Evolutionary conservation across 352 stramenopile genomes (phyloP), one percentile per base, ranked within the genome.

Genomic region (Phytopythium ostracodes): DNA sequence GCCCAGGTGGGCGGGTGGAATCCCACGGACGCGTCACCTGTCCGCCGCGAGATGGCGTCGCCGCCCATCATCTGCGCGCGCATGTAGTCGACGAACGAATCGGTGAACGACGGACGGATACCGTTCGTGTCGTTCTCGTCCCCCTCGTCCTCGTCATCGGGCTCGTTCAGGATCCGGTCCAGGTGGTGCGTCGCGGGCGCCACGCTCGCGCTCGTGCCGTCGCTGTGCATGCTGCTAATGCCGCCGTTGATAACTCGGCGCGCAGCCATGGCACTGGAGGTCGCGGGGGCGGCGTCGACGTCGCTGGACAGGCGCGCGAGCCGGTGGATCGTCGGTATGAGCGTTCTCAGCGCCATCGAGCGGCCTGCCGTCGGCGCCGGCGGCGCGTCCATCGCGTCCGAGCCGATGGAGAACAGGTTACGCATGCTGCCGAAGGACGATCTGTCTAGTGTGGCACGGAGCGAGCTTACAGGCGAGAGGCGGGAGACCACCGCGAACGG

Each of bases 161-260:
- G 59, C n/a, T 69, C 63, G 50, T 73, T 62, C 18, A 75, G 53
- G 17, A 72, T 51, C 35, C 49, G 59, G 33, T 68, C 61, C 20
- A 73, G 60, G 1, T 35, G 59, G 3, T 35, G 44, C 29, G 38
- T 36, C 57, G 38, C 11, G 1, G 36, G 27, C 24, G 38, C 54
- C 33, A 24, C 35, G 46, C 50, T 60, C 25, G 36, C 53, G 17
- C 33, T 43, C n/a, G 17, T 35, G 27, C 60, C 43, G 40, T 4
- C 46, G 2, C 17, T 47, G 42, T 20, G 8, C 36, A 17, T 42
- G 8, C 14, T 47, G 42, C 15, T 22, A 5, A 31, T 3, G 7
- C 18, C 24, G 15, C 24, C 27, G 15, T 9, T 1, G 0, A 24
- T 11, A 7, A 4, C 47, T 2, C 25, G 47, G 14, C 24, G 47